Evolutionary conservation across 1,284 basidiomycete genomes (phyloP), one percentile per base, ranked within the genome.

Genomic region (Mrakiaceae sp.): DNA sequence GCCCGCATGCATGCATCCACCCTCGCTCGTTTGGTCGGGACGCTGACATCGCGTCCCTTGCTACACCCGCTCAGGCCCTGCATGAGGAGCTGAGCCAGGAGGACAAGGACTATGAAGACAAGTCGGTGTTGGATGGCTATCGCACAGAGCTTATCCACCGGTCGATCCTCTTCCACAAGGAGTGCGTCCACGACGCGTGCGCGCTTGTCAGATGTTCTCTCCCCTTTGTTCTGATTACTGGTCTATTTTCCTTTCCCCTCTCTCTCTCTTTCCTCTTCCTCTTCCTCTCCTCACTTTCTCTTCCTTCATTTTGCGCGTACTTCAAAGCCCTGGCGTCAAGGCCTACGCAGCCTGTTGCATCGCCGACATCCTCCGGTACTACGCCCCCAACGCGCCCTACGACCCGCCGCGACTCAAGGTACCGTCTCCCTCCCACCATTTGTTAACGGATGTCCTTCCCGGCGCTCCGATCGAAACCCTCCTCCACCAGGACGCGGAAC

Each of bases 361-460:
- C 16, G 92, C 93, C 2, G 94, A 99, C 75, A 80, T 98, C 66
- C 84, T 99, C 60, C 79, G 92, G 49, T 82, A 98, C 57, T 97
- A 93, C 75, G 96, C 96, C 0, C 96, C 96, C 2, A 91, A 98
- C 73, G 95, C 96, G 44, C 96, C 96, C 9, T 98, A 95, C 74
- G 94, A 87, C 3, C 85, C 86, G 59, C 77, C 81, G 58, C 90
- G 98, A 74, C 83, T 98, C 51, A 76, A 78, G 68, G 80, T 81
- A 27, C 64, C 67, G 75, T 68, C n/a, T 14, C 39, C 16, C 12
- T 8, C 8, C 39, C 40, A 12, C 16, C 14, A 2, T 27, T 27
- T 27, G 27, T 27, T 27, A 27, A 27, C 27, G 27, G 27, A 27
- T 27, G 27, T 27, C 27, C 2, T 27, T 27, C 40, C 43, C 16